Base-by-base conservation (phyloP, 331 rosid genomes). In the Quercus lobata region DNA sequence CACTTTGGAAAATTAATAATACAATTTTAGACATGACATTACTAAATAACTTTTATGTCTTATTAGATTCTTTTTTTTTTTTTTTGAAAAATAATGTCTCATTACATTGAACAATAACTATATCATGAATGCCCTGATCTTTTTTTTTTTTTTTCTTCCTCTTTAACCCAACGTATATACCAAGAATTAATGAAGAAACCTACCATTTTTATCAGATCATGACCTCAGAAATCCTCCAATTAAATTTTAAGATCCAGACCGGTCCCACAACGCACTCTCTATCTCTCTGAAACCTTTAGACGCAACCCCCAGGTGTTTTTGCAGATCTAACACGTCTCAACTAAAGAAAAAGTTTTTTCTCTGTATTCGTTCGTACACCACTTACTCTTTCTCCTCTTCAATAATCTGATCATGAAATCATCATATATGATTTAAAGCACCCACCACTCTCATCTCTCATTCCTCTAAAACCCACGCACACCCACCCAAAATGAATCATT, bases 251-350 rank as follows among this genome's bases (percentile, higher is more conserved):
- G 21, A 19, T 63, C 58, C 78, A n/a, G 57, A 53, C 19, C 49
- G 78, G 32, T 5, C 83, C 58, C 77, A 6, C 10, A 0, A 6
- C 73, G 21, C 22, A 66, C 4, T 17, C n/a, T 52, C 14, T 3
- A 12, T n/a, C 30, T 12, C 62, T 1, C 53, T 37, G 27, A 10
- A 11, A 37, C 12, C 60, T 24, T 2, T 5, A 41, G 35, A 58
- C 80, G 52, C 66, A 44, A 29, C 25, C 29, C 21, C 57, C 44
- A 53, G 63, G 75, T 73, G 76, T 37, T n/a, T 70, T 77, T 78
- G 82, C 82, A 78, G 77, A 71, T 80, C 72, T 78, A 72, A 78
- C 82, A 83, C 82, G 83, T 78, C 79, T 80, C 83, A 32, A 24
- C 35, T 29, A 34, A 72, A 37, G 17, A 3, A 49, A 49, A 3